Conservation (phyloP, 2,329 filamentous ascomycete species). For the Dactylellina leptospora region DNA sequence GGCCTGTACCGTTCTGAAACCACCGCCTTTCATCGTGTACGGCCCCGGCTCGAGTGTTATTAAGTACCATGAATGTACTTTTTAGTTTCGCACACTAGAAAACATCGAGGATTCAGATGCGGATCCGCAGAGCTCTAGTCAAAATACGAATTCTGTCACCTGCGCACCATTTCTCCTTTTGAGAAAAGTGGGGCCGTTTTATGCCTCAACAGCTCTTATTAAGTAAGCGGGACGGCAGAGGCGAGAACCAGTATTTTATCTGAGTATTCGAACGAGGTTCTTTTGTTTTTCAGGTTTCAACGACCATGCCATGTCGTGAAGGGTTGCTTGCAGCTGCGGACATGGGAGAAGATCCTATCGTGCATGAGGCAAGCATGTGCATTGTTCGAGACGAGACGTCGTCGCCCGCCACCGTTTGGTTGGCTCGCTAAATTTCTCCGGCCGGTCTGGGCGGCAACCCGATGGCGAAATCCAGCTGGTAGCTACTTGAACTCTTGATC, state of each 20-base stretch:
- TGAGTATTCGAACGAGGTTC: too few relatives aligned
- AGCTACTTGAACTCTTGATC: too few relatives aligned
- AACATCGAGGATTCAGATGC: constrained; percentile 11
- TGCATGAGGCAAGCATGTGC: constrained; percentile 15
- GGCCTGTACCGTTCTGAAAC: too few relatives aligned
- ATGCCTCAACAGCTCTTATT: constrained; percentile 7
- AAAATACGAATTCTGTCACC: constrained; percentile 30
- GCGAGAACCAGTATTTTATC: neutral
- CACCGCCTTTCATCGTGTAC: too few relatives aligned
- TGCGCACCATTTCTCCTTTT: constrained; percentile 25
- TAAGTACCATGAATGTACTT: too few relatives aligned
- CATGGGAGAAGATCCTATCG: constrained; percentile 8
- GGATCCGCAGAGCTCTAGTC: constrained; percentile 43
- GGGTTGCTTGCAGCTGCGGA: neutral
- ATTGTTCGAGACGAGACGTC: constrained; percentile 23
- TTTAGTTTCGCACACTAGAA: constrained; percentile 1
- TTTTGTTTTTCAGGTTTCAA: too few relatives aligned
- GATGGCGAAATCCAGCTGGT: too few relatives aligned
- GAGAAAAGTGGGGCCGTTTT: constrained; percentile 23
- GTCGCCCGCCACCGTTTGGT: constrained; percentile 9
- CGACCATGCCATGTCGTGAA: neutral
- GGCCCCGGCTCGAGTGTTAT: too few relatives aligned
- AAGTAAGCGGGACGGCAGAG: constrained; percentile 28
- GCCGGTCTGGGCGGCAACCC: too few relatives aligned
- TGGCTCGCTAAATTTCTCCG: constrained; percentile 35